Base-by-base conservation (phyloP, 257 asterid genomes). In the Sherardia arvensis region DNA sequence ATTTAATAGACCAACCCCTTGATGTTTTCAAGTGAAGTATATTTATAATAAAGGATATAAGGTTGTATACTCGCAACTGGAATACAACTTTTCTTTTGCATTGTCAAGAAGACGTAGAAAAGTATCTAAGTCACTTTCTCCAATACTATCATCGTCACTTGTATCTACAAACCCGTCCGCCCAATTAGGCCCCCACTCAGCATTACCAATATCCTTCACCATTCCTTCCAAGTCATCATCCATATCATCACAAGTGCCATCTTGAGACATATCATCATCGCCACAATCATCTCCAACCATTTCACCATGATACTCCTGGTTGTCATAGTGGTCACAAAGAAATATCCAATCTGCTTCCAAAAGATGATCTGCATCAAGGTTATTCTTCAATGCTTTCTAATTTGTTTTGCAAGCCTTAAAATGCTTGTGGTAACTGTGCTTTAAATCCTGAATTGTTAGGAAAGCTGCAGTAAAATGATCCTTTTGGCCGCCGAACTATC, bases 271-370 rank as follows among this genome's bases (percentile, higher is more conserved):
- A 27, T 28, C 61, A 25, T 12, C 61, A 56, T 1, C 1, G 4
- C 5, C 14, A 14, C 20, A 27, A 28, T 27, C 40, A 57, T 27
- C 12, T 57, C n/a, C 25, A 15, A 1, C 2, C 12, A 18, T 17
- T 57, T 57, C 26, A 32, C 64, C 64, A 59, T 59, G 47, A 40
- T 29, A 32, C n/a, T n/a, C n/a, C n/a, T n/a, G n/a, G n/a, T n/a
- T n/a, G n/a, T n/a, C n/a, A n/a, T n/a, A n/a, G n/a, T n/a, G n/a
- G n/a, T n/a, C n/a, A n/a, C n/a, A n/a, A n/a, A n/a, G n/a, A n/a
- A n/a, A n/a, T n/a, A n/a, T n/a, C n/a, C n/a, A n/a, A n/a, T n/a
- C n/a, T n/a, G n/a, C n/a, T n/a, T n/a, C n/a, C n/a, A n/a, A n/a
- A n/a, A n/a, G n/a, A n/a, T n/a, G n/a, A n/a, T n/a, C n/a, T n/a